phyloP scores from a whole-genome alignment of 495 filamentous ascomycete species.

The Mycothermus thermophilus region DNA sequence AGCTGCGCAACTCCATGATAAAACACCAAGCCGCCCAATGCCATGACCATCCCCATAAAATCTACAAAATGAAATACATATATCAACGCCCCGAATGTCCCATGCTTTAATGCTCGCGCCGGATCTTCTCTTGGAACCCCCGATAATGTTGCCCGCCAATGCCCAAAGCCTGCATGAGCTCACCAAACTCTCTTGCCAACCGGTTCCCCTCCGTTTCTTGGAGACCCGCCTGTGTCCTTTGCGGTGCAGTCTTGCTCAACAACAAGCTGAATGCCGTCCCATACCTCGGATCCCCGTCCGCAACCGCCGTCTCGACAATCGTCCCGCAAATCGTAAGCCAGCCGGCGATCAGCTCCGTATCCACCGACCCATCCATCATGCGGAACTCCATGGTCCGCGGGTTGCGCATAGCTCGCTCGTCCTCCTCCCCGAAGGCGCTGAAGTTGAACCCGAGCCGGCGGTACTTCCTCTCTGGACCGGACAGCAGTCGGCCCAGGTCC shows the following conservation, averaged over 20 bases:
- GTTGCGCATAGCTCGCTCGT: conserved; percentile 16
- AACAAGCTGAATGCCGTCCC: conserved; percentile 4
- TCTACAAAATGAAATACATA: no score
- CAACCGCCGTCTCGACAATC: conserved; percentile 13
- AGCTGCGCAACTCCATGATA: no score
- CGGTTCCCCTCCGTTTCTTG: conserved; percentile 3
- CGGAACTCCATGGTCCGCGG: conserved; percentile 22
- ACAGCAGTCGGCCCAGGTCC: conserved; percentile 16
- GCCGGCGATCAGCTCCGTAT: conserved; percentile 7
- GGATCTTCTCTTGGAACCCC: conserved; percentile 14
- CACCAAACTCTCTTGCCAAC: conserved; percentile 11
- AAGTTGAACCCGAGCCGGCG: conserved; percentile 23
- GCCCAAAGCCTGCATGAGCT: conserved; percentile 15
- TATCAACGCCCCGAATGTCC: no score
- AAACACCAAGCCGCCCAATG: no score
- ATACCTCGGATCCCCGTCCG: conserved; percentile 8
- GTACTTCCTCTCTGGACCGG: conserved; percentile 12
- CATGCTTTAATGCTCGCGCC: conserved; percentile 8
- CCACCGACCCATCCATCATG: conserved; percentile 20
- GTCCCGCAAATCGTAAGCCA: conserved; percentile 17
- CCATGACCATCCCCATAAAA: no score
- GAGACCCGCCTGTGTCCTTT: neutral
- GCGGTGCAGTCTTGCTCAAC: neutral
- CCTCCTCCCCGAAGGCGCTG: conserved; percentile 21
- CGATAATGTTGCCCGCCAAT: conserved; percentile 7